These are phyloP conservation scores for Aspergillus sp. DNA, from an alignment of 2,329 filamentous ascomycete genomes.

Conservation along the genomic window DNA sequence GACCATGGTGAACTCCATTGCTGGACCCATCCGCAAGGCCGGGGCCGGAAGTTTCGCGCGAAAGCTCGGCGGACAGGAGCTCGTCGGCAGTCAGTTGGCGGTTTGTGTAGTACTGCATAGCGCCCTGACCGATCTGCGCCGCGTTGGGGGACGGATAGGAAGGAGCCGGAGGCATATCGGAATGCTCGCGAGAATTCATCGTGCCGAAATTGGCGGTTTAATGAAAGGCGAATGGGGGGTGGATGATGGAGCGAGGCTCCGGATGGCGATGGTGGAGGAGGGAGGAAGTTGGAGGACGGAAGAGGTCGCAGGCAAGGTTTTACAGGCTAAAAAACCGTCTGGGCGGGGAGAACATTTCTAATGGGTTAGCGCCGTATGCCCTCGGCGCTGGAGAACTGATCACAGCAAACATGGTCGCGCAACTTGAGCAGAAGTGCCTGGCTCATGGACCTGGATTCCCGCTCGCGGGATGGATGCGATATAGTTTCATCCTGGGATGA, in stretches of 20 bases:
- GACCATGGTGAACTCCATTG: constrained; percentile 42
- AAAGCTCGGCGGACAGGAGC: constrained; percentile 48
- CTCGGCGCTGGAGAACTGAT: constrained; percentile 31
- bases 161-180: constrained; percentile 43
- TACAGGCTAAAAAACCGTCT: constrained; percentile 40
- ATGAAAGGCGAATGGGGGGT: constrained; percentile 14
- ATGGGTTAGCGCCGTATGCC: constrained; percentile 36
- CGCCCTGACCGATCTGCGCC: constrained; percentile 44
- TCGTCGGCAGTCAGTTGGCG: constrained; percentile 49
- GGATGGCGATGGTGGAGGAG: constrained; percentile 26
- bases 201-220: constrained; percentile 12
- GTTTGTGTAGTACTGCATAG: constrained; percentile 45
- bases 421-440: constrained; percentile 15
- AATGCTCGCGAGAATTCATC: constrained; percentile 45
- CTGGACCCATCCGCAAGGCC: constrained; percentile 42
- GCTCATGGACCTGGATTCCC: constrained; percentile 12
- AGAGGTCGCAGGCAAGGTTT: constrained; percentile 35
- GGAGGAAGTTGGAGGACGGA: constrained; percentile 25
- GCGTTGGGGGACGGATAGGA: constrained; percentile 47
- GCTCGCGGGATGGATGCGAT: constrained; percentile 20
- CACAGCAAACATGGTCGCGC: constrained; percentile 32
- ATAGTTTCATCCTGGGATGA: constrained; percentile 33
- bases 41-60: constrained; percentile 46
- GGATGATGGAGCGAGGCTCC: constrained; percentile 35
- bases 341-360: constrained; percentile 33